Evolutionary conservation across 2,329 filamentous ascomycete genomes (phyloP).

Genomic region (Aureobasidium musti): DNA sequence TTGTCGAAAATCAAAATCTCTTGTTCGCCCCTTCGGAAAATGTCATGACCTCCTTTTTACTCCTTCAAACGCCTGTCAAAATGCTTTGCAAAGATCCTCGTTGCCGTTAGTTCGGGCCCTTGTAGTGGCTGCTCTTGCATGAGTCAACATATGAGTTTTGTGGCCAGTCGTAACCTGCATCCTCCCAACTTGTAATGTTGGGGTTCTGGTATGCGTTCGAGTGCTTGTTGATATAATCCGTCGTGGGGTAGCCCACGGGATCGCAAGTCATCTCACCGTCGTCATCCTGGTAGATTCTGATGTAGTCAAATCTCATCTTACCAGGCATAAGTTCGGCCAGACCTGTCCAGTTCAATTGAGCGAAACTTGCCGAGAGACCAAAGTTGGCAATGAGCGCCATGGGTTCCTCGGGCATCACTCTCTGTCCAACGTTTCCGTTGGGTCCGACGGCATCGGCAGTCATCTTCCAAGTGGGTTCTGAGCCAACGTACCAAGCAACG

Average conservation of each 20-base stretch:
- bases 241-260: constrained; percentile 66
- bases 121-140: constrained; percentile 44
- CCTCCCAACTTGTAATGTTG: constrained; percentile 66
- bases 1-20: constrained; percentile 11
- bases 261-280: constrained; percentile 64
- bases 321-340: constrained; percentile 61
- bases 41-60: constrained; percentile 14
- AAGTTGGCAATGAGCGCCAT: constrained; percentile 69
- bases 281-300: constrained; percentile 69
- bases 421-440: constrained; percentile 69
- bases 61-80: constrained; percentile 19
- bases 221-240: constrained; percentile 65
- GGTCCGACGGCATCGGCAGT: constrained; percentile 61
- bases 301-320: constrained; percentile 67
- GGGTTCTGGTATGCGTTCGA: constrained; percentile 62
- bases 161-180: constrained; percentile 61
- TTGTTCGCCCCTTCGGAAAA: constrained; percentile 1
- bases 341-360: constrained; percentile 60
- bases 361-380: constrained; percentile 69
- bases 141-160: constrained; percentile 62
- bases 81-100: constrained; percentile 3
- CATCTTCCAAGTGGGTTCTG: constrained; percentile 65
- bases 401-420: constrained; percentile 66
- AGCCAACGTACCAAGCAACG: constrained; percentile 69
- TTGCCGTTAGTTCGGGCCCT: constrained; percentile 18